Evolutionary conservation across 2,329 filamentous ascomycete genomes (phyloP).

Genomic region (Pseudomassariella vexata): DNA sequence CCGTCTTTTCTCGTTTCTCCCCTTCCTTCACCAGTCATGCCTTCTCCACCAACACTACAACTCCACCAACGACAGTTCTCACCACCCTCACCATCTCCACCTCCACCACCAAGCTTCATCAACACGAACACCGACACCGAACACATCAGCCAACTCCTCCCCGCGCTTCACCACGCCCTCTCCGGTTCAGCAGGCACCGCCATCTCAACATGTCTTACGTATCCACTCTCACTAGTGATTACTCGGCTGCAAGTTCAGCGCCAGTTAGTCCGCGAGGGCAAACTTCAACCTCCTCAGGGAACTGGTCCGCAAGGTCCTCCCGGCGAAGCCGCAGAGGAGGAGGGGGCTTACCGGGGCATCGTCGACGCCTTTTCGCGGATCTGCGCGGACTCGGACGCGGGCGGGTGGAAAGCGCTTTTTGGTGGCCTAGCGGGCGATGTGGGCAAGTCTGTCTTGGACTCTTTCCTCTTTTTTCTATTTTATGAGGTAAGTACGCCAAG

Average conservation of each 20-base stretch:
- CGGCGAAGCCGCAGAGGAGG: slow-evolving; percentile 25
- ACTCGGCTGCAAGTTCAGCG: slow-evolving; percentile 67
- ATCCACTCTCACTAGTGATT: slow-evolving; percentile 77
- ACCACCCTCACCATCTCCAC: slow-evolving; percentile 7
- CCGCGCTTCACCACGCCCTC: slow-evolving; percentile 74
- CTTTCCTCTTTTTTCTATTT: slow-evolving; percentile 80
- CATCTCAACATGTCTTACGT: slow-evolving; percentile 71
- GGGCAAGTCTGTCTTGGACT: slow-evolving; percentile 64
- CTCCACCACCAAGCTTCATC: slow-evolving; percentile 12
- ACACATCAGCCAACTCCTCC: slow-evolving; percentile 41
- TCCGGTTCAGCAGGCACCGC: slow-evolving; percentile 75
- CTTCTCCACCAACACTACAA: too few species aligned
- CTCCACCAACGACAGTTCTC: too few species aligned
- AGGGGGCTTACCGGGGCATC: slow-evolving; percentile 64
- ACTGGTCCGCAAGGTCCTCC: slow-evolving; percentile 9
- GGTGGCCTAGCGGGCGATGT: slow-evolving; percentile 42
- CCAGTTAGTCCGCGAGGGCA: slow-evolving; percentile 12
- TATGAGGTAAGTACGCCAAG: too few species aligned
- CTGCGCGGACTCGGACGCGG: slow-evolving; percentile 30
- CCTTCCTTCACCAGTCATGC: too few species aligned
- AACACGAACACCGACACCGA: too few species aligned
- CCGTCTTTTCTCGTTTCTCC: too few species aligned
- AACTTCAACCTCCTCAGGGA: too few species aligned
- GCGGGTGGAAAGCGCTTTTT: slow-evolving; percentile 56
- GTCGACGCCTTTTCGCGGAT: slow-evolving; percentile 67